A percentile compares a stretch with the other conserved stretches of the same genome.
phyloP scores from a whole-genome alignment of 2,329 filamentous ascomycete genomes.

The Cladophialophora chaetospira region DNA sequence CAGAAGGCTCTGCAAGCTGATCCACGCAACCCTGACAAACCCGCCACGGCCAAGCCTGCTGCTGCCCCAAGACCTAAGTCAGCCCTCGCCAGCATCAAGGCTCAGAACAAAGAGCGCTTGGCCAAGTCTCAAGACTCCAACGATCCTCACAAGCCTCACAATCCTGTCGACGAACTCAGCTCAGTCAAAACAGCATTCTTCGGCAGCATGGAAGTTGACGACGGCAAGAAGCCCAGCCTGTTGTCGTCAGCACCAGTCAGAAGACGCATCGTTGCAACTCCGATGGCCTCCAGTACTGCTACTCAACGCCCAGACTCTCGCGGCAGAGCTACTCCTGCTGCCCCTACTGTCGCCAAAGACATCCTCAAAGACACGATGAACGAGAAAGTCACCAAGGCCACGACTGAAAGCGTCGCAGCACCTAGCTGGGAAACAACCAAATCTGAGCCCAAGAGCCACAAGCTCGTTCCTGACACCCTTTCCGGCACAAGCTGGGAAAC shows the following conservation, averaged over 20 bases:
- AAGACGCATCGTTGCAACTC: conserved; percentile 33
- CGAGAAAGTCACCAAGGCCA: conserved; percentile 3
- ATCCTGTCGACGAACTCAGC: conserved; percentile 13
- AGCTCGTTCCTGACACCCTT: background rate
- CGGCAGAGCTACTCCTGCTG: conserved; percentile 10
- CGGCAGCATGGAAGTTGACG: conserved; percentile 20
- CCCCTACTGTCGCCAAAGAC: conserved; percentile 17
- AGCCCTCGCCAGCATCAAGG: conserved; percentile 31
- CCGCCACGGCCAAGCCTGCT: conserved; percentile 20
- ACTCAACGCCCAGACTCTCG: conserved; percentile 23
- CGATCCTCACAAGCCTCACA: background rate
- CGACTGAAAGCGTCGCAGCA: background rate
- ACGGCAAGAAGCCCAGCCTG: conserved; percentile 18
- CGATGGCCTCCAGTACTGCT: conserved; percentile 19
- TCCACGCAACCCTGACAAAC: conserved; percentile 65
- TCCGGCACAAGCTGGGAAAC: conserved; percentile 11
- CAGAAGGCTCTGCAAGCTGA: conserved; percentile 81
- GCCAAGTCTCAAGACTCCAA: conserved; percentile 1
- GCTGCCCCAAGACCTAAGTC: conserved; percentile 27
- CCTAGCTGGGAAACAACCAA: conserved; percentile 1
- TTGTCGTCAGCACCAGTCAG: conserved; percentile 33
- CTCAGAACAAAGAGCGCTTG: conserved; percentile 28
- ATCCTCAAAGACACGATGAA: too few relatives aligned
- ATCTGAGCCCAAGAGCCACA: too few relatives aligned
- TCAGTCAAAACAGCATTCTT: conserved; percentile 21